Evolutionary conservation across 164 flowering plant genomes (phyloP), one percentile per base, ranked within the genome.

Genomic region (Cinnamomum micranthum): DNA sequence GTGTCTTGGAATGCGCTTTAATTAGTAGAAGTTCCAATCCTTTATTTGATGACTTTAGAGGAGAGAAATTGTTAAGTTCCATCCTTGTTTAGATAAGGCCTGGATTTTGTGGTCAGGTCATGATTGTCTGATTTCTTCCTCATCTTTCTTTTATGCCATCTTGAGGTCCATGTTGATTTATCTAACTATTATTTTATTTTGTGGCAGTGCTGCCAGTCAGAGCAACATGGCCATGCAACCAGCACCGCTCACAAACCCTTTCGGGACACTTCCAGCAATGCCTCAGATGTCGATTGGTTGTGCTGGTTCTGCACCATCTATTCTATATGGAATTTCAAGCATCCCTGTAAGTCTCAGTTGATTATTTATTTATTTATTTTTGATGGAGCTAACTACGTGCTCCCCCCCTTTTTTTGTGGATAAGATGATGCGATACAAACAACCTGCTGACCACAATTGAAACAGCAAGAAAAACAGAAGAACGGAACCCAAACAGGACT

Each of bases 241-340:
- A 64, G 80, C 74, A 2, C 81, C 88, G 31, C 72, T 80, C 15
- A 77, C 86, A 58, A 90, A 90, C 83, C 97, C 97, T 51, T 93
- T 89, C 82, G 95, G 98, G 69, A 89, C 90, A 60, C 85, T 91
- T 20, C 96, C 95, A 77, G 90, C 93, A 64, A 83, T 89, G 93
- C 98, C 98, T 75, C 92, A 89, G 69, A 83, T 93, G 77, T 89
- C 95, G 23, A 90, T 93, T 81, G 91, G 91, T 70, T 91, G 83
- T 35, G 71, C 86, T 27, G 98, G 93, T 72, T 83, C 89, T 66
- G 74, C 90, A 35, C 85, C 96, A 17, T 87, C 96, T 50, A 75
- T 93, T 77, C 97, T 90, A 79, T 91, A 93, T 88, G 98, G 98
- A 73, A 93, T 93, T 75, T 93, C 97, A 65, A 90, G 86, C 82